Evolutionary conservation across 345 rosid genomes (phyloP), one percentile per base, ranked within the genome.

Genomic region (Geranium rotundifolium): DNA sequence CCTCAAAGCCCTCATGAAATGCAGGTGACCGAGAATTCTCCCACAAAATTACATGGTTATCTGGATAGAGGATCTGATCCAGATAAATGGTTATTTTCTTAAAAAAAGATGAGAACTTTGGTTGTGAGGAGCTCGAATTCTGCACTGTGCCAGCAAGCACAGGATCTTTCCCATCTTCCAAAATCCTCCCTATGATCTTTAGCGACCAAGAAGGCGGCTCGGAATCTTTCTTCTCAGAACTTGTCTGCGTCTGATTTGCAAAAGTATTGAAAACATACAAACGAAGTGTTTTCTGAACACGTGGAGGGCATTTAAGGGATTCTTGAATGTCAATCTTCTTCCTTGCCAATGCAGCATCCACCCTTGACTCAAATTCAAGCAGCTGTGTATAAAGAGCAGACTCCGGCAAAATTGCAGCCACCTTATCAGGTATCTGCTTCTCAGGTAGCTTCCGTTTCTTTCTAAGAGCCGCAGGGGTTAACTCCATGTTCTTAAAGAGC

Each of bases 191-290:
- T 10, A 65, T 39, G 17, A 70, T 64, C 68, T 70, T 70, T 23
- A 70, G 64, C 1, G 73, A 64, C 73, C 73, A 70, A n/a, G 69
- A 64, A 54, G 68, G 73, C n/a, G 68, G 61, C 68, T 70, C 73
- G 0, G 18, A 39, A 18, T 64, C 73, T 9, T 57, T 62, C 1
- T 59, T 49, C 17, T 70, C 73, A 1, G 67, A 16, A 54, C 19
- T 37, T 4, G 0, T 8, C 55, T 56, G 56, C 3, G 64, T 59
- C 63, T 70, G 73, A 65, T 70, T 70, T 0, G 73, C 31, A 55
- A 64, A 64, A 17, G 73, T 70, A 59, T 70, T 70, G 68, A 70
- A 70, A 8, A 70, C 68, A 60, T 70, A 70, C 8, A 70, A 54
- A n/a, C 73, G 63, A 56, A 70, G 73, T 3, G 46, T 41, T 60